phyloP scores from a whole-genome alignment of 768 basidiomycete genomes.

The Hygrocybe punicea region DNA sequence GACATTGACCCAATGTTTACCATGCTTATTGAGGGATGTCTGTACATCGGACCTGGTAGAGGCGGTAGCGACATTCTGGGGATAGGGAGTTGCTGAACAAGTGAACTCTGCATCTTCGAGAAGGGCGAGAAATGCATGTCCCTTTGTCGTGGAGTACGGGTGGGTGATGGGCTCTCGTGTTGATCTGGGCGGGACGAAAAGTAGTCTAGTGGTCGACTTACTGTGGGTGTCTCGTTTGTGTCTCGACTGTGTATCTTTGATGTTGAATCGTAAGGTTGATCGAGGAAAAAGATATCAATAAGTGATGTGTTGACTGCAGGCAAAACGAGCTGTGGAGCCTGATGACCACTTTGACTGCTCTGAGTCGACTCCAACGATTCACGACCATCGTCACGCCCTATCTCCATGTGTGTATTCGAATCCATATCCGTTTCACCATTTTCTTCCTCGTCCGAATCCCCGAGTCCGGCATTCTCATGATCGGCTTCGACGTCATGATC shows the following conservation, averaged over 20 bases:
- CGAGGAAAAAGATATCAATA: conserved; percentile 35
- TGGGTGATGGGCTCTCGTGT: background rate
- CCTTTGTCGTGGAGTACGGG: background rate
- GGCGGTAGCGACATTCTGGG: conserved; percentile 10
- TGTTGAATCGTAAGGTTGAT: background rate
- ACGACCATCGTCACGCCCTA: conserved; percentile 14
- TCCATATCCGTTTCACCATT: conserved; percentile 34
- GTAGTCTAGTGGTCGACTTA: conserved; percentile 9
- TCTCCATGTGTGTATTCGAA: conserved; percentile 22
- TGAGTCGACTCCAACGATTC: conserved; percentile 1
- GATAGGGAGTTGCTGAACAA: background rate
- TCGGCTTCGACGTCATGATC: conserved; percentile 36
- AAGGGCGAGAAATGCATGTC: background rate
- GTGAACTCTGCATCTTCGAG: background rate
- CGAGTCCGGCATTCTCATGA: conserved; percentile 32
- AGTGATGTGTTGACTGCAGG: conserved; percentile 30
- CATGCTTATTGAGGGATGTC: conserved; percentile 62
- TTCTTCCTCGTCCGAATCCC: conserved; percentile 38
- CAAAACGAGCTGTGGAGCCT: conserved; percentile 16
- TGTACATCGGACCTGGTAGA: conserved; percentile 46
- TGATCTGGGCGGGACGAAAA: background rate
- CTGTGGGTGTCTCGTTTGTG: conserved; percentile 1
- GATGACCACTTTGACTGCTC: conserved; percentile 7
- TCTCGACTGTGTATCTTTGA: conserved; percentile 4
- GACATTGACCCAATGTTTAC: conserved; percentile 46